Conservation (phyloP, 2,329 filamentous ascomycete species). For the Sporothrix globosa region DNA sequence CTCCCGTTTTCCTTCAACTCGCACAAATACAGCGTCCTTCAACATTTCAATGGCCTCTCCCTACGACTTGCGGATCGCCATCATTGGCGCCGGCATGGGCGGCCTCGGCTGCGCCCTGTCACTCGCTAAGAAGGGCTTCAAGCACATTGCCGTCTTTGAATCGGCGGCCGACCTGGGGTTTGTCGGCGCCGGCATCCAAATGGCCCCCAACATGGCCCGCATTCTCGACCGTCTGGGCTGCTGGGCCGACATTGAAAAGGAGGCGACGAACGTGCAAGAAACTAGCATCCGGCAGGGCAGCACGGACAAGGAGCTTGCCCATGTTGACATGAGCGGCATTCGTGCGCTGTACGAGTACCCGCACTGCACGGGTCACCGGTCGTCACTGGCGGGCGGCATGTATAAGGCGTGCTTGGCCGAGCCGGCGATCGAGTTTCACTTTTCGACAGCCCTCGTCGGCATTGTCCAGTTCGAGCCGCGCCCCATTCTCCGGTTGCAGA, state of each 20-base stretch:
- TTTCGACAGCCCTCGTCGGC: conserved; percentile 59
- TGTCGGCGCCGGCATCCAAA: conserved; percentile 81
- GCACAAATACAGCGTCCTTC: not conserved
- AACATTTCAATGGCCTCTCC: conserved; percentile 38
- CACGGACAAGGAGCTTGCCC: conserved; percentile 68
- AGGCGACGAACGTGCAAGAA: conserved; percentile 70
- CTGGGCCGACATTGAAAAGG: conserved; percentile 70
- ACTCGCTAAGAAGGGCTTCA: conserved; percentile 76
- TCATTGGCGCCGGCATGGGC: conserved; percentile 66
- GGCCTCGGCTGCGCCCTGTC: conserved; percentile 72
- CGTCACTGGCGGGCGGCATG: conserved; percentile 69
- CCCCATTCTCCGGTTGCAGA: conserved; percentile 62
- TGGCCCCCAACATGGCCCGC: conserved; percentile 79
- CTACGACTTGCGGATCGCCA: conserved; percentile 42
- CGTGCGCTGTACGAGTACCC: conserved; percentile 70
- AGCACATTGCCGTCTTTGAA: conserved; percentile 73
- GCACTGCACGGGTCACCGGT: conserved; percentile 79
- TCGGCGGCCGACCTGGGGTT: conserved; percentile 74
- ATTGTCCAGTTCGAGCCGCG: conserved; percentile 63
- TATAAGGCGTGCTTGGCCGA: conserved; percentile 70
- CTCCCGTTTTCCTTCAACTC: not conserved
- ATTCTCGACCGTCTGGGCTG: conserved; percentile 74
- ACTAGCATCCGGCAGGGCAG: conserved; percentile 75
- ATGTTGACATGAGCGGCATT: conserved; percentile 71
- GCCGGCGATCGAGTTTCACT: conserved; percentile 68